phyloP scores from a whole-genome alignment of 2,329 filamentous ascomycete genomes.

The Colletotrichum incanum region DNA sequence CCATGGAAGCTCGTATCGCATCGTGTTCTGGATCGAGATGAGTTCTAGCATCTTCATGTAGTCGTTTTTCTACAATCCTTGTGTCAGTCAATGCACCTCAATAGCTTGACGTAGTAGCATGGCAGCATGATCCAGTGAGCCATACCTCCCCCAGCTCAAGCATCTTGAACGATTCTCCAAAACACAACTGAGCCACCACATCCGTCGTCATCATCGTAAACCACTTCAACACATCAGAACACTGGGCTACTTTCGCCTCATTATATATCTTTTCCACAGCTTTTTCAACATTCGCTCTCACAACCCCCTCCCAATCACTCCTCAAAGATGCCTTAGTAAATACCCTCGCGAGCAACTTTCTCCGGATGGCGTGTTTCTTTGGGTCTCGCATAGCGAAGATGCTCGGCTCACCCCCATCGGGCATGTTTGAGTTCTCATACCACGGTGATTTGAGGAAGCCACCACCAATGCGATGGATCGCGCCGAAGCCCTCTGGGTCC shows the following conservation, averaged over 20 bases:
- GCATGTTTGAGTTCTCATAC: slow-evolving; percentile 29
- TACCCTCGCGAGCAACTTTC: slow-evolving; percentile 59
- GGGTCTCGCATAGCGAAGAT: slow-evolving; percentile 35
- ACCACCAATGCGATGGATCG: slow-evolving; percentile 34
- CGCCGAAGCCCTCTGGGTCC: slow-evolving; percentile 16
- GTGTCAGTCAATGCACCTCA: not conserved
- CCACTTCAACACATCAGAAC: slow-evolving; percentile 67
- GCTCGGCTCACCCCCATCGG: slow-evolving; percentile 26
- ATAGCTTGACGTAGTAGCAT: not conserved
- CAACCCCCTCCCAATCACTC: slow-evolving; percentile 48
- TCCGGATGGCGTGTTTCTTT: slow-evolving; percentile 38
- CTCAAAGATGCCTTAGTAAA: slow-evolving; percentile 57
- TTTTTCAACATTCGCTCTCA: slow-evolving; percentile 56
- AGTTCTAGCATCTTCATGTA: slow-evolving; percentile 29
- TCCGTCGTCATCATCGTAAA: slow-evolving; percentile 69
- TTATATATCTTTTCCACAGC: slow-evolving; percentile 60
- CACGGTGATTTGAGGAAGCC: slow-evolving; percentile 32
- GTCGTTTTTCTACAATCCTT: slow-evolving; percentile 10
- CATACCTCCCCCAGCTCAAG: slow-evolving; percentile 55
- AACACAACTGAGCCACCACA: slow-evolving; percentile 67
- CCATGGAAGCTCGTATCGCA: slow-evolving; percentile 21
- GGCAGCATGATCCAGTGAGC: not conserved
- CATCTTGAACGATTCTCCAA: slow-evolving; percentile 69
- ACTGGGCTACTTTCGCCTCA: slow-evolving; percentile 56
- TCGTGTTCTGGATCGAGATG: slow-evolving; percentile 20